phyloP scores from a whole-genome alignment of 805 yeast species.

The Starmerella floricola region DNA sequence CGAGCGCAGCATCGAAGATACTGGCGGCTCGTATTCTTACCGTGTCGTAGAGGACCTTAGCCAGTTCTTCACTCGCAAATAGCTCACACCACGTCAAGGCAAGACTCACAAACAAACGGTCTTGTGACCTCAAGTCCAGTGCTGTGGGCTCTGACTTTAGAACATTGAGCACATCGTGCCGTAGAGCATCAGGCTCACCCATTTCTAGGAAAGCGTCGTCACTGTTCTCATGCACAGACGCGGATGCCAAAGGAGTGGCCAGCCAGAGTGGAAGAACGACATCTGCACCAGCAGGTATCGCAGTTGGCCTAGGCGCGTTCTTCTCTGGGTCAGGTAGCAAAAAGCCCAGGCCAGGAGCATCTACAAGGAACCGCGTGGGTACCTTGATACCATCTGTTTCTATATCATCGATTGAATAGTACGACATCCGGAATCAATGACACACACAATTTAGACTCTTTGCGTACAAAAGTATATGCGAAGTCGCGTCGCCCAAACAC shows the following conservation, averaged over 20 bases:
- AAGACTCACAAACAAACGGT: conserved; percentile 55
- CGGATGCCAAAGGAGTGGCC: conserved; percentile 61
- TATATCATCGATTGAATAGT: conserved; percentile 29
- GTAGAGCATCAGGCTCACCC: conserved; percentile 58
- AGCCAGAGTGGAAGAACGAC: conserved; percentile 82
- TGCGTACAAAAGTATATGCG: too few relatives aligned
- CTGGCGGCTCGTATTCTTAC: conserved; percentile 54
- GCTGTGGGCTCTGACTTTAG: conserved; percentile 57
- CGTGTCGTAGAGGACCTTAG: conserved; percentile 39
- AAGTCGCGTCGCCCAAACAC: too few relatives aligned
- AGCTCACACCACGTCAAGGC: conserved; percentile 68
- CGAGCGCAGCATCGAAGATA: conserved; percentile 58
- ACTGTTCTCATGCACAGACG: conserved; percentile 28
- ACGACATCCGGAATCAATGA: conserved; percentile 11
- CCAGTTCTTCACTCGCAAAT: conserved; percentile 53
- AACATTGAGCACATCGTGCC: conserved; percentile 60
- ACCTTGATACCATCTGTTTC: conserved; percentile 39
- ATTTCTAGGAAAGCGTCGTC: conserved; percentile 48
- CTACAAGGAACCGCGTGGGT: conserved; percentile 66
- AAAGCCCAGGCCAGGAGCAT: conserved; percentile 80
- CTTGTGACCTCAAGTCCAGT: conserved; percentile 55
- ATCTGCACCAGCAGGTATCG: conserved; percentile 12
- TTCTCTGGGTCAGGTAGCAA: conserved; percentile 39
- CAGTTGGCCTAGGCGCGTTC: neutral
- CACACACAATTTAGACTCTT: too few relatives aligned